Evolutionary conservation across 768 basidiomycete genomes (phyloP), one percentile per base, ranked within the genome.

Genomic region (Hysterangium stoloniferum): DNA sequence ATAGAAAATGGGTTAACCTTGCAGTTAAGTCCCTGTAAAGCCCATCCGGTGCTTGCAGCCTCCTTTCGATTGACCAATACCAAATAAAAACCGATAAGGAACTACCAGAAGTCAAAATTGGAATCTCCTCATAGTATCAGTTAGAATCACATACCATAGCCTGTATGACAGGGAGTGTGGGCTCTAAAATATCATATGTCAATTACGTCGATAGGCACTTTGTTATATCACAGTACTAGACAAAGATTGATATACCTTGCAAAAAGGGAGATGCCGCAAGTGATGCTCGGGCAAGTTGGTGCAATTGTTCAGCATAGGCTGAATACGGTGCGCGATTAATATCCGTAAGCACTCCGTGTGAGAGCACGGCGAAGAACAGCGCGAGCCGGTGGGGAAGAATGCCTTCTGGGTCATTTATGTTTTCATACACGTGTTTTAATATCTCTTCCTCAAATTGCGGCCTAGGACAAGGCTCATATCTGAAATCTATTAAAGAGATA

Each of bases 401-500:
- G 74, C 56, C 27, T 46, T 37, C 42, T 32, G 54, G 52, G 33
- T 49, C 28, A 11, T 35, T 22, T n/a, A 24, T 29, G 42, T 55
- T 35, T 27, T 45, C 69, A 61, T 82, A 85, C 57, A 85, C 81
- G 43, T 75, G 68, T 8, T 67, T 54, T 53, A 75, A 84, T 48
- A 84, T 71, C 58, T 83, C 78, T 52, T 66, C 72, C 54, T 82
- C 74, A 62, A 84, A 82, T 37, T 74, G 69, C 25, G 79, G 76
- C 55, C 73, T 66, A 46, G 70, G 76, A 52, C 84, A 76, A 29
- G 82, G 82, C 59, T 82, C 77, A 59, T 84, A 84, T 80, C 82
- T 84, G n/a, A n/a, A n/a, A n/a, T n/a, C n/a, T n/a, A n/a, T n/a
- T n/a, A n/a, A n/a, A n/a, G n/a, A n/a, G 56, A 9, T 15, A 8